Percentiles rank a stretch among this genome's conserved stretches.
These are phyloP conservation scores for Cladobotryum mycophilum DNA, from an alignment of 2,329 filamentous ascomycete genomes.

Conservation along the genomic window DNA sequence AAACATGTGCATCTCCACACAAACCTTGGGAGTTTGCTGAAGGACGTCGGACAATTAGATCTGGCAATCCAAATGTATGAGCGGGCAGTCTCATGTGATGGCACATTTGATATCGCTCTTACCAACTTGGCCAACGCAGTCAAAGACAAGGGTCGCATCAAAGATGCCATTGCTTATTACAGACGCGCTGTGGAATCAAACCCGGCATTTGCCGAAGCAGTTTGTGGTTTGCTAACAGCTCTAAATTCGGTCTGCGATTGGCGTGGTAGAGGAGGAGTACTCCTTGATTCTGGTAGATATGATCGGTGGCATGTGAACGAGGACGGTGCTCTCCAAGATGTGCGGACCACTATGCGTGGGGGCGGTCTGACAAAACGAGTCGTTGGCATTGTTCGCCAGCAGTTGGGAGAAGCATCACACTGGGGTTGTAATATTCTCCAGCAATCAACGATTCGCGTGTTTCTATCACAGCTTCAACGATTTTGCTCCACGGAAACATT, in stretches of 20 bases:
- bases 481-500: slow-evolving; percentile 31
- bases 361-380: slow-evolving; percentile 87
- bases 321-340: slow-evolving; percentile 74
- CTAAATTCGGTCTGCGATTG: slow-evolving; percentile 96
- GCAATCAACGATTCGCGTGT: slow-evolving; percentile 43
- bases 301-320: slow-evolving; percentile 94
- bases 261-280: slow-evolving; percentile 80
- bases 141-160: slow-evolving; percentile 89
- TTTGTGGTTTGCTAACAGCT: slow-evolving; percentile 90
- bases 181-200: slow-evolving; percentile 84
- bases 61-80: slow-evolving; percentile 97
- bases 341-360: slow-evolving; percentile 49
- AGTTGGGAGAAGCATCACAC: slow-evolving; percentile 74
- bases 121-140: slow-evolving; percentile 97
- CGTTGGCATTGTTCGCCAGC: slow-evolving; percentile 81
- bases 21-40: slow-evolving; percentile 88
- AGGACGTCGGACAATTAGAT: slow-evolving; percentile 90
- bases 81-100: slow-evolving; percentile 83
- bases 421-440: slow-evolving; percentile 76
- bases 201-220: slow-evolving; percentile 92
- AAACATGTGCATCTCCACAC: slow-evolving; percentile 95
- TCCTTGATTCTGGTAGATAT: slow-evolving; percentile 63
- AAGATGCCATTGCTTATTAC: slow-evolving; percentile 89
- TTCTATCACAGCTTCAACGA: slow-evolving; percentile 41
- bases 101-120: slow-evolving; percentile 92